A percentile compares a stretch with the other conserved stretches of the same genome.
These are phyloP conservation scores for Russula lepida DNA, from an alignment of 768 basidiomycete genomes.

Conservation along the genomic window DNA sequence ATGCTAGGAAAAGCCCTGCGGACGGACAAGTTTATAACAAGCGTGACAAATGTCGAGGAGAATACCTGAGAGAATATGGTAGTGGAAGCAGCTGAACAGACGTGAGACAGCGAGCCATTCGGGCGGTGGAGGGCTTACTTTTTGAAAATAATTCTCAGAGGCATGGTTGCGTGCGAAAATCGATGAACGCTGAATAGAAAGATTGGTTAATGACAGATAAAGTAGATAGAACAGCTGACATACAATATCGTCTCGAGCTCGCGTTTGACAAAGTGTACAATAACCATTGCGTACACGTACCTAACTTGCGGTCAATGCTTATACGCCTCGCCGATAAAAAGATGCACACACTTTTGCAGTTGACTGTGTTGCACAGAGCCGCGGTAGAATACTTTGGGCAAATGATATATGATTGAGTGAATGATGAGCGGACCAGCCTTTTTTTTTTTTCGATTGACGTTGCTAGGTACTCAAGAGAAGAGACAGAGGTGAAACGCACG, in stretches of 20 bases:
- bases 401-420: slow-evolving; percentile 77
- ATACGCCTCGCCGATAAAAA: background rate
- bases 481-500: slow-evolving; percentile 40
- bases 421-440: slow-evolving; percentile 84
- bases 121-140: slow-evolving; percentile 48
- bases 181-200: slow-evolving; percentile 65
- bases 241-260: slow-evolving; percentile 89
- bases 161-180: slow-evolving; percentile 95
- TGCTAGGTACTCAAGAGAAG: background rate
- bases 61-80: slow-evolving; percentile 68
- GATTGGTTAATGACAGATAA: background rate
- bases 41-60: background rate
- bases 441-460: background rate
- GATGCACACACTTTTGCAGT: slow-evolving; percentile 55
- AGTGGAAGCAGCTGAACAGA: slow-evolving; percentile 71
- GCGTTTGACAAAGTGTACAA: slow-evolving; percentile 86
- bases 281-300: slow-evolving; percentile 63
- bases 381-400: slow-evolving; percentile 64
- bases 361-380: slow-evolving; percentile 60
- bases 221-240: slow-evolving; percentile 23
- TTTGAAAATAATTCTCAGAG: slow-evolving; percentile 72
- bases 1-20: slow-evolving; percentile 65
- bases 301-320: slow-evolving; percentile 28
- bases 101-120: background rate
- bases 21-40: slow-evolving; percentile 1